Evolutionary conservation across 169 alveolate species (phyloP), one percentile per base, ranked within the genome.

Genomic region (Plasmodium fragile): DNA sequence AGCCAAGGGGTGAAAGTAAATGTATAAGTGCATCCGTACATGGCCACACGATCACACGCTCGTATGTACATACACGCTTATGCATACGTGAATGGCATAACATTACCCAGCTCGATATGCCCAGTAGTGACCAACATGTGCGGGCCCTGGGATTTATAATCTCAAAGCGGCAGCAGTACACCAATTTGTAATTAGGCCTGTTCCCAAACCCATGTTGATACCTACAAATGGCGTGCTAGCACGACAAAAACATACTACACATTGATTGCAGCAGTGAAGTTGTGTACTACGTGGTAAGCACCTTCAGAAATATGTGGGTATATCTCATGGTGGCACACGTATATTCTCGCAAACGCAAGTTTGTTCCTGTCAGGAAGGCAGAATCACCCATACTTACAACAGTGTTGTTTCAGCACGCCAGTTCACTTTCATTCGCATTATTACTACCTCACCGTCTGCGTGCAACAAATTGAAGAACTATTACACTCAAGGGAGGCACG

Each of bases 161-260:
- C 30, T 6, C 72, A 55, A n/a, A n/a, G 22, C 73, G 13, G 13
- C 30, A 59, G 16, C 16, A 59, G 30, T 8, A 59, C 16, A 65
- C 36, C 36, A 65, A 22, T 65, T 65, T 65, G 4, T 65, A 65
- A n/a, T 28, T 28, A 18, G 18, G 41, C 34, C 75, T 10, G 36
- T 65, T 16, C 36, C 75, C 36, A 10, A 16, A 65, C 36, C 34
- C 16, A 65, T 3, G 18, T 65, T 65, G 13, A 10, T 28, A n/a
- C 36, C 32, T 65, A 65, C 41, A 65, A 65, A 65, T 65, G 75
- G 36, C 16, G 5, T 65, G 75, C 75, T 65, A 65, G 75, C 3
- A 65, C 30, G 75, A 39, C 39, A 65, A 65, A 39, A 65, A 65
- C 41, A 65, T 65, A 65, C 75, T 65, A 65, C 75, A 39, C 75